phyloP scores from a whole-genome alignment of 2,329 filamentous ascomycete genomes.

The Ramichloridium luteum region DNA sequence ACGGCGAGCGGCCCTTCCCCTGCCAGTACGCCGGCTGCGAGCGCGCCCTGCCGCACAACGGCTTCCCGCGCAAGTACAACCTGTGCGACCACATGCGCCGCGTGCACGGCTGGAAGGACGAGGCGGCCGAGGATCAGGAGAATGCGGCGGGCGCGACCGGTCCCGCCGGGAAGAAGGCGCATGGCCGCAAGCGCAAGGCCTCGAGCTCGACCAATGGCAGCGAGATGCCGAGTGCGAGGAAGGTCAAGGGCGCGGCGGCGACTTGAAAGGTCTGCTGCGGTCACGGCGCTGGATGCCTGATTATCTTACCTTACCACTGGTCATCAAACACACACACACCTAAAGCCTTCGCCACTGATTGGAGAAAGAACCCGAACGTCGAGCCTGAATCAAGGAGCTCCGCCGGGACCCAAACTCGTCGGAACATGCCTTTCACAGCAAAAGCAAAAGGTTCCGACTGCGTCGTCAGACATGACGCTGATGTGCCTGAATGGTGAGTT shows the following conservation, averaged over 20 bases:
- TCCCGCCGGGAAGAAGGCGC: conserved; percentile 11
- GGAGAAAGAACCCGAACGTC: no score
- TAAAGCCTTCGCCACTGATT: no score
- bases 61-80: conserved; percentile 93
- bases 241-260: not conserved
- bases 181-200: conserved; percentile 22
- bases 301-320: no score
- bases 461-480: no score
- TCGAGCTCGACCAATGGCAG: conserved; percentile 5
- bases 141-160: conserved; percentile 4
- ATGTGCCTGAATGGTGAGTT: no score
- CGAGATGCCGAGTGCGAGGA: conserved; percentile 12
- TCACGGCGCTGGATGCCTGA: no score
- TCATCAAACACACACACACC: no score
- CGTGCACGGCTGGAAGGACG: conserved; percentile 54
- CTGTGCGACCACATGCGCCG: conserved; percentile 94
- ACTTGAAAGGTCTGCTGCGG: no score
- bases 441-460: no score
- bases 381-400: no score
- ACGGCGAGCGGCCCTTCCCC: conserved; percentile 82
- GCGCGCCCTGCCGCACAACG: conserved; percentile 66
- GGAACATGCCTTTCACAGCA: no score
- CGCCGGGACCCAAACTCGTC: no score
- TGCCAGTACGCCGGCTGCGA: conserved; percentile 84
- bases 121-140: conserved; percentile 7